A percentile compares a stretch with the other conserved stretches of the same genome.
Evolutionary conservation across 106 monocot species (phyloP).

Genomic region (Alisma plantagoaquatica): DNA sequence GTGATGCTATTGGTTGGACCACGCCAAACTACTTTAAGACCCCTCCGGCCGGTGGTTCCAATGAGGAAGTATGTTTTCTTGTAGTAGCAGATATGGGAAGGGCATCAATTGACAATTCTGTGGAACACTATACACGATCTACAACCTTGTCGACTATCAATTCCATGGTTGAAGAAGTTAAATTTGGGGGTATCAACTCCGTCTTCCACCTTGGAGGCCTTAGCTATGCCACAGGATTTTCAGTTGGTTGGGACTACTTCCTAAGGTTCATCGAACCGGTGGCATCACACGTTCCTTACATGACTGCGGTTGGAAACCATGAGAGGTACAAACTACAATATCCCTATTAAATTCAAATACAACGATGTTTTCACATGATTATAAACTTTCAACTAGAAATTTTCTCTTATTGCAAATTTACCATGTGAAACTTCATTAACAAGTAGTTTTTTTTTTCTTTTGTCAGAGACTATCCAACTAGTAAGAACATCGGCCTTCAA

Average conservation of each 20-base stretch:
- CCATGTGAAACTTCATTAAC: no score
- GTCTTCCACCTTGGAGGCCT: constrained; percentile 14
- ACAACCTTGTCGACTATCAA: constrained; percentile 2
- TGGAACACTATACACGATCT: constrained; percentile 82
- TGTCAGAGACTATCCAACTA: no score
- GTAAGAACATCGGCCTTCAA: no score
- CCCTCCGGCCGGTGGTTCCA: constrained; percentile 53
- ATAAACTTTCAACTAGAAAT: constrained; percentile 1
- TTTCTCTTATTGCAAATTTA: no score
- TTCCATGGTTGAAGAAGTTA: constrained; percentile 9
- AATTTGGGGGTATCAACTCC: not conserved
- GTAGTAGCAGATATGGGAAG: constrained; percentile 81
- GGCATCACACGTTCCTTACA: constrained; percentile 15
- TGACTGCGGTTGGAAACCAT: constrained; percentile 20
- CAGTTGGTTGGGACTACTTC: constrained; percentile 18
- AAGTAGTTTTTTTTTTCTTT: no score
- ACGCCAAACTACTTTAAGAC: constrained; percentile 38
- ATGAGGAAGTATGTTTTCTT: constrained; percentile 33
- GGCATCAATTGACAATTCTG: constrained; percentile 53
- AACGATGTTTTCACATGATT: not conserved
- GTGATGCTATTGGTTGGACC: constrained; percentile 73
- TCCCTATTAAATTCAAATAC: not conserved
- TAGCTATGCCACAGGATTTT: constrained; percentile 15
- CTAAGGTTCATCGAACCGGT: constrained; percentile 12
- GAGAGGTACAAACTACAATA: constrained; percentile 4